Evolutionary conservation across 2,329 filamentous ascomycete species (phyloP), one percentile per base, ranked within the genome.

Genomic region (Colletotrichum lupini): DNA sequence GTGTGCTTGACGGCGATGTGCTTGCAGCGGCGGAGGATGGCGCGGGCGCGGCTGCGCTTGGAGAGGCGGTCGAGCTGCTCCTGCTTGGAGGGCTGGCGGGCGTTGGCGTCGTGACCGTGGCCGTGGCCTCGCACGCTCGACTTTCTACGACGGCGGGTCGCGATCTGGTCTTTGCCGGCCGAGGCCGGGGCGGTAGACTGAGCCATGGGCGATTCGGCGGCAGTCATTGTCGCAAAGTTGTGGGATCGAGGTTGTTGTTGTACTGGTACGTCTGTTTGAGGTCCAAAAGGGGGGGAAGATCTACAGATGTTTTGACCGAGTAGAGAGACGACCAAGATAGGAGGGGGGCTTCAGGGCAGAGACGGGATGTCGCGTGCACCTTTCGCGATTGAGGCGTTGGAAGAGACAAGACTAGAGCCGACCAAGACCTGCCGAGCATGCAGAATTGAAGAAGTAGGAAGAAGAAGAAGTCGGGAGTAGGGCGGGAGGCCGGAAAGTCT

Each of bases 1-100:
- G 71, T 73, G 60, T 73, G 71, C 56, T 73, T 73, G 61, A 73
- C 67, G 46, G 71, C 71, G 37, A 73, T 73, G 26, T 73, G 71
- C 67, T 73, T 71, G 67, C 71, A 73, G 32, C 67, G 67, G 60
- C 71, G 71, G 26, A 73, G 71, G 60, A 73, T 62, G 22, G 37
- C 71, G 60, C 60, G 71, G 35, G 71, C 71, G 37, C 71, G 71
- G 49, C 71, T 73, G 60, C 71, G 71, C 26, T 73, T 59, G 35
- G 71, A 70, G 67, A 70, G 68, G n/a, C 49, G 67, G 37, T 68
- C 67, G 60, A 73, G 71, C 60, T 73, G 62, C 49, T 73, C 71
- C 60, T 73, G 71, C 6, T 70, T 65, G 14, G 67, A 49, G 12
- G 71, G 24, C 24, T 63, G 71, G 32, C 60, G 26, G 42, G 56